Evolutionary conservation across 1,284 basidiomycete genomes (phyloP).

Genomic region (Cryptococcus neoformans): DNA sequence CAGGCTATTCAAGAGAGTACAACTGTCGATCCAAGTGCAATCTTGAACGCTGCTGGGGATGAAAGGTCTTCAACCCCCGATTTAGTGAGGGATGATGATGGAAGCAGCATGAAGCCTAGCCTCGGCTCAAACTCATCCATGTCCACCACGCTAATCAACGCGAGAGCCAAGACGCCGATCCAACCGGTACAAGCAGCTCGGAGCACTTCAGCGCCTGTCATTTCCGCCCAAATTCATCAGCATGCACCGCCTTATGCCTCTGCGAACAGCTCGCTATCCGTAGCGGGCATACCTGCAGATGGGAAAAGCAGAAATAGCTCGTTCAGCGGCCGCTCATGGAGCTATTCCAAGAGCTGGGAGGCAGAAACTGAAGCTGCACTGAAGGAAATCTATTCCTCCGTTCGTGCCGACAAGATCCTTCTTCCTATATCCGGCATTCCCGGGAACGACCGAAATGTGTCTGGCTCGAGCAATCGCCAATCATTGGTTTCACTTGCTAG

Average conservation of each 20-base stretch:
- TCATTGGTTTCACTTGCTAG: constrained; percentile 26
- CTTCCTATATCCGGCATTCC: constrained; percentile 60
- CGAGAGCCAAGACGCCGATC: constrained; percentile 11
- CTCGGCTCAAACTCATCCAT: constrained; percentile 21
- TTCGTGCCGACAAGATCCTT: constrained; percentile 86
- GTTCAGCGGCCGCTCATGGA: constrained; percentile 28
- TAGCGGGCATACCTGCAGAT: constrained; percentile 6
- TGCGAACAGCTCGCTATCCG: constrained; percentile 16
- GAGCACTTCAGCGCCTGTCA: constrained; percentile 33
- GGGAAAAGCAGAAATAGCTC: constrained; percentile 23
- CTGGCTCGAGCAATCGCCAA: constrained; percentile 31
- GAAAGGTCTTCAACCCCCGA: constrained; percentile 59
- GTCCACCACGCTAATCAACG: constrained; percentile 17
- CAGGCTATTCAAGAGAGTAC: constrained; percentile 61
- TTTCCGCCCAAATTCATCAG: background rate
- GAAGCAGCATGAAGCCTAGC: constrained; percentile 47
- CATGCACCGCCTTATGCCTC: constrained; percentile 1
- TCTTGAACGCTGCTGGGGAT: background rate
- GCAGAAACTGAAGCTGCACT: constrained; percentile 76
- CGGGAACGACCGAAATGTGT: constrained; percentile 44
- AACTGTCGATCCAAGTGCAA: constrained; percentile 7
- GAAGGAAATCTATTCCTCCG: constrained; percentile 91
- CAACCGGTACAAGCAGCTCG: constrained; percentile 16
- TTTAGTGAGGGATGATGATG: constrained; percentile 61
- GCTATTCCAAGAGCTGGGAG: constrained; percentile 61